Evolutionary conservation across 148 eudicot genomes (phyloP).

Genomic region (Camellia japonica): DNA sequence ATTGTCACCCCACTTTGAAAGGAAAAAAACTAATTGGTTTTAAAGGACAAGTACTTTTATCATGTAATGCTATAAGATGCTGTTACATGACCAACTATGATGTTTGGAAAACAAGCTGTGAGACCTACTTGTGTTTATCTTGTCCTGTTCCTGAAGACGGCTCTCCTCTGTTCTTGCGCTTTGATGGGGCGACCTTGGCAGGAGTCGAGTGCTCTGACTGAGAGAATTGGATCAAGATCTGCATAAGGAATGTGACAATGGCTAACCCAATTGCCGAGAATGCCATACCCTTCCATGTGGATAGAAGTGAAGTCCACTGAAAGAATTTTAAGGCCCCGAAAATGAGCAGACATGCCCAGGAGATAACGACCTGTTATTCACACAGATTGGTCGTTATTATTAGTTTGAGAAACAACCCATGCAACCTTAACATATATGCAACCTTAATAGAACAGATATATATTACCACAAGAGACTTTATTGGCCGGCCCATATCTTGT

Average conservation of each 20-base stretch:
- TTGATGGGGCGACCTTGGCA: slow-evolving; percentile 56
- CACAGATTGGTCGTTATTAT: background rate
- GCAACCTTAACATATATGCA: background rate
- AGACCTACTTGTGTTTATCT: slow-evolving; percentile 21
- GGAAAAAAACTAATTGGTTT: too few species aligned
- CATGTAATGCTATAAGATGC: background rate
- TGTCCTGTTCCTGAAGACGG: slow-evolving; percentile 7
- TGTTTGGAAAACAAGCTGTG: background rate
- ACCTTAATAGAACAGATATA: too few species aligned
- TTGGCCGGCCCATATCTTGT: slow-evolving; percentile 59
- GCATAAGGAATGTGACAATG: slow-evolving; percentile 70
- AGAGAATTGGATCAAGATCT: slow-evolving; percentile 69
- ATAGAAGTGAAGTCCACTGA: slow-evolving; percentile 63
- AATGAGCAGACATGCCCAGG: slow-evolving; percentile 52
- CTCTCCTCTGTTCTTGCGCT: slow-evolving; percentile 33
- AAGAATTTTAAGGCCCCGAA: slow-evolving; percentile 52
- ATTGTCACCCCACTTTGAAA: too few species aligned
- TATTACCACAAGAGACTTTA: slow-evolving; percentile 78
- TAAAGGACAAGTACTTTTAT: too few species aligned
- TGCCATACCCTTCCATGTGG: slow-evolving; percentile 80
- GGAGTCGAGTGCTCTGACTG: slow-evolving; percentile 83
- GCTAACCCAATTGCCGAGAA: slow-evolving; percentile 48
- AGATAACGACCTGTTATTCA: slow-evolving; percentile 54
- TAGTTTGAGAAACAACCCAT: background rate
- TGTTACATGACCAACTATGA: too few species aligned